Evolutionary conservation across 257 asterid species (phyloP).

Genomic region (Jaltomata sinuosa): DNA sequence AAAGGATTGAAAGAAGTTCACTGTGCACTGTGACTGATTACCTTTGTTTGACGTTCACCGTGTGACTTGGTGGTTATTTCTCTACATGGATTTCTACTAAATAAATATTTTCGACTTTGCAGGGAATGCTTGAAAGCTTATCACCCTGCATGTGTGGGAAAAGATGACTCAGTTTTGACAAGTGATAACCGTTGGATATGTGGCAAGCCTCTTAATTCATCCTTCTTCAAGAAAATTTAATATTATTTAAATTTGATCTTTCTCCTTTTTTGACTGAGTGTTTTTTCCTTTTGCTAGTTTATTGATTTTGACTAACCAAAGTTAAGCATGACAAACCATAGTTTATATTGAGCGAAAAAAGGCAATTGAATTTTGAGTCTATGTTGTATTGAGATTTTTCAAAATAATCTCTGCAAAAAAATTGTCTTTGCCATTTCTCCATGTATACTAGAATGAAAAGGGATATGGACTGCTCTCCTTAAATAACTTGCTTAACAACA

Average conservation of each 20-base stretch:
- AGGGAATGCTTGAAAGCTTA: slow-evolving; percentile 75
- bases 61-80: neutral
- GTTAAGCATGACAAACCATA: neutral
- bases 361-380: neutral
- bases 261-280: neutral
- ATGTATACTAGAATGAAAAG: neutral
- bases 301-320: neutral
- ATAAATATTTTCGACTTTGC: slow-evolving; percentile 14
- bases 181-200: slow-evolving; percentile 42
- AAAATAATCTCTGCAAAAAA: neutral
- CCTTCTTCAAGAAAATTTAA: neutral
- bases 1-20: neutral
- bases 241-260: neutral
- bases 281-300: neutral
- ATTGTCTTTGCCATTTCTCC: neutral
- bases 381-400: neutral
- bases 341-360: neutral
- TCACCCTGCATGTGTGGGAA: slow-evolving; percentile 52
- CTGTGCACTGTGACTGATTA: neutral
- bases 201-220: slow-evolving; percentile 33
- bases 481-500: neutral
- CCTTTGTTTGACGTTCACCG: neutral
- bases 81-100: neutral
- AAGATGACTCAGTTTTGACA: slow-evolving; percentile 34
- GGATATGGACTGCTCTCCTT: neutral